These are phyloP conservation scores for Urostyla sp. DNA, from an alignment of 73 alveolate genomes.

Conservation along the genomic window DNA sequence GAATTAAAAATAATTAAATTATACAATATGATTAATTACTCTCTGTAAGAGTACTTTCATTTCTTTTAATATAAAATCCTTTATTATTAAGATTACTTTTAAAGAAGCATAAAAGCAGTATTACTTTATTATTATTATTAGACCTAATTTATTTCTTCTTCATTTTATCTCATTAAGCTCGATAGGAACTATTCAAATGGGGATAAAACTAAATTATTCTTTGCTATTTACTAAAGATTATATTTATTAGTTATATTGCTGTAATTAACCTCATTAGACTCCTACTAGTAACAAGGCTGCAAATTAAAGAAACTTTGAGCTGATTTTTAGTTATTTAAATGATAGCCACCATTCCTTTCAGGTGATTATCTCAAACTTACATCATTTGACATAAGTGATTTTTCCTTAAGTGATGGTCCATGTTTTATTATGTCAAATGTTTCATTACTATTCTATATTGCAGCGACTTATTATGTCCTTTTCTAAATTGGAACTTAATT, in stretches of 20 bases:
- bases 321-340: conserved; percentile 1
- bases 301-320: background rate
- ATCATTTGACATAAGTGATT: conserved; percentile 32
- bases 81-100: no score
- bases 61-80: no score
- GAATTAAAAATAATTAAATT: no score
- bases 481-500: no score
- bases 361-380: background rate
- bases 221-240: background rate
- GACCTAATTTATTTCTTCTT: background rate
- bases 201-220: background rate
- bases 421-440: conserved; percentile 40
- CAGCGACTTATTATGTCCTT: background rate
- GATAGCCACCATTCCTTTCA: no score
- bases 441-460: background rate
- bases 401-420: conserved; percentile 39
- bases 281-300: background rate
- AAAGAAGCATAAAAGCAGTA: background rate
- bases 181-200: conserved; percentile 40
- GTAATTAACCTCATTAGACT: background rate
- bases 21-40: no score
- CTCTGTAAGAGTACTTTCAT: no score
- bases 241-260: background rate
- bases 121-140: background rate
- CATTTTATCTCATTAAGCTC: conserved; percentile 44